A percentile compares a stretch with the other conserved stretches of the same genome.
Conservation (phyloP, 805 yeast genomes). For the Yamadazyma nakazawae region DNA sequence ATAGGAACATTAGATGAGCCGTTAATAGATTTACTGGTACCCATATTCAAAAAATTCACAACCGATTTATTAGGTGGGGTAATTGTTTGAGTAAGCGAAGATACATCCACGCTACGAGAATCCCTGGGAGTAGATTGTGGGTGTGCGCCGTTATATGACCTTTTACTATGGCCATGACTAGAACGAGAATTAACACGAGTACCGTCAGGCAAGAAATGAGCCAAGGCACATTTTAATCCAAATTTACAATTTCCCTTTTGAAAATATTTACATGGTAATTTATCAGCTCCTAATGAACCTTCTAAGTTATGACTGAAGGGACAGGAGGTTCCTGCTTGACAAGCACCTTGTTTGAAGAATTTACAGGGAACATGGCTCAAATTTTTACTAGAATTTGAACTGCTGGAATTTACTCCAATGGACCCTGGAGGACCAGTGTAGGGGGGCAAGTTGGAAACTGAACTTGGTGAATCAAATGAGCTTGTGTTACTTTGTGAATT, state of each 20-base stretch:
- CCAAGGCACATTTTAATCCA: constrained; percentile 91
- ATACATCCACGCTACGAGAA: neutral
- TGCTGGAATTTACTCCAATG: constrained; percentile 13
- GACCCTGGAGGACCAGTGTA: constrained; percentile 37
- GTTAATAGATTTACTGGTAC: neutral
- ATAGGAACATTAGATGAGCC: neutral
- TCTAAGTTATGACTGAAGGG: constrained; percentile 84
- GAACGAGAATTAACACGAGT: constrained; percentile 59
- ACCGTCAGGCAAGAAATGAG: constrained; percentile 87
- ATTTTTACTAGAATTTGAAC: constrained; percentile 37
- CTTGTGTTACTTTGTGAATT: constrained; percentile 12
- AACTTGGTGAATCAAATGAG: constrained; percentile 14
- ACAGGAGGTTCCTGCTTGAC: constrained; percentile 92
- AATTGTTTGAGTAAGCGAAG: neutral
- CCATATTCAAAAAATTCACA: neutral
- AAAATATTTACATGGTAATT: constrained; percentile 83
- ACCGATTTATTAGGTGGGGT: constrained; percentile 7
- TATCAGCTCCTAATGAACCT: constrained; percentile 47
- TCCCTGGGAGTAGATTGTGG: neutral
- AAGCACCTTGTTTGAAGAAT: constrained; percentile 85
- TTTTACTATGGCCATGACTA: neutral
- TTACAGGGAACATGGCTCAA: constrained; percentile 96
- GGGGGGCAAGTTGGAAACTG: constrained; percentile 27
- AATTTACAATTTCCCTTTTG: constrained; percentile 96
- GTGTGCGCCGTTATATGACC: neutral